A percentile compares a stretch with the other conserved stretches of the same genome.
Evolutionary conservation across 78 protist species (phyloP).

Genomic region (Dictyostelium intermedium): DNA sequence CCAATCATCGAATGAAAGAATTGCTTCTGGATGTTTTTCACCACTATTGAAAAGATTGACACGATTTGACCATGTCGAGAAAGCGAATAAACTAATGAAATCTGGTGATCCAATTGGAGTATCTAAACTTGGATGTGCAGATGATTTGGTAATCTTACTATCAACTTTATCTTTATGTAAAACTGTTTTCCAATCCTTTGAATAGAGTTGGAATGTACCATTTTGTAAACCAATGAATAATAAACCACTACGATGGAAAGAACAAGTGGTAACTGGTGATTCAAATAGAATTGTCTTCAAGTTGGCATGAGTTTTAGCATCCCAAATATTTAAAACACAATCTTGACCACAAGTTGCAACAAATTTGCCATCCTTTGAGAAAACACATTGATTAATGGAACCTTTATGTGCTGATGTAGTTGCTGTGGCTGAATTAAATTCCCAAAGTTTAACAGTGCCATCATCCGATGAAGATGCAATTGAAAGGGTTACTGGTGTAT

Average conservation of each 20-base stretch:
- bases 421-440: not conserved
- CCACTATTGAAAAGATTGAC: too few species aligned
- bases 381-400: not conserved
- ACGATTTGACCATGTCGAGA: not conserved
- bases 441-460: constrained; percentile 72
- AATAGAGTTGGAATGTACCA: constrained; percentile 17
- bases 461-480: constrained; percentile 63
- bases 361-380: constrained; percentile 42
- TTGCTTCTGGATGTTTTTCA: not conserved
- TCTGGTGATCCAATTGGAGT: not conserved
- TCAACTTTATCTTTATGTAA: not conserved
- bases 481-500: not conserved
- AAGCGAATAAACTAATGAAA: not conserved
- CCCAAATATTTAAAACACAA: constrained; percentile 34
- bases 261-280: constrained; percentile 3
- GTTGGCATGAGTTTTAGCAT: not conserved
- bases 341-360: constrained; percentile 48
- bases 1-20: constrained; percentile 37
- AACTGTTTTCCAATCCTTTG: not conserved
- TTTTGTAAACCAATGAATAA: constrained; percentile 25
- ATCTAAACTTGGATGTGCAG: not conserved
- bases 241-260: not conserved
- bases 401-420: not conserved
- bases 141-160: not conserved
- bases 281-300: not conserved